Base-by-base conservation (phyloP, 495 filamentous ascomycete species). In the Podospora pseudopauciseta region DNA sequence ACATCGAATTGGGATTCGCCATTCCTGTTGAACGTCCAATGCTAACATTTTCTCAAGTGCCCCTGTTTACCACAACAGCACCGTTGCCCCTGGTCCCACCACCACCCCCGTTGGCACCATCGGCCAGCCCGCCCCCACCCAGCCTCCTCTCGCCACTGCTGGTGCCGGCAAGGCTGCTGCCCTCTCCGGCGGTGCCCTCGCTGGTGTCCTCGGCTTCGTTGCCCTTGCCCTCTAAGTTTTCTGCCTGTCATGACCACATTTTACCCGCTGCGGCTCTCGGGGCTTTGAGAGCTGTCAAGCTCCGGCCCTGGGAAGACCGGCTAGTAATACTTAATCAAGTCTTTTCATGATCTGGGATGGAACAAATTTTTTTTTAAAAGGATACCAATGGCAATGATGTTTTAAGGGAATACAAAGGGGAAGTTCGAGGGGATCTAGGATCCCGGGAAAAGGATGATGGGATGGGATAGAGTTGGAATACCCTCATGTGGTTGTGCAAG, bases 201-300 rank as follows among this genome's bases (percentile, higher is more conserved):
- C 88, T 72, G 89, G 86, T 81, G 81, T 93, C 74, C 86, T 93
- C 81, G 92, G 88, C 80, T 76, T 89, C 72, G 89, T 86, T 74
- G 91, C 89, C 75, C 86, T 87, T 80, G 74, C 91, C 75, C 87
- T 93, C 84, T 94, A 94, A 91, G 83, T 79, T 65, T 18, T 7
- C 68, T 58, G 34, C 54, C 3, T 44, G 44, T 56, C 60, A 64
- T 64, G 60, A 64, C 60, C 53, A 13, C 30, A 63, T 32, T 26
- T 32, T 28, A 39, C 30, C 30, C 61, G 39, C 39, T 49, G 15
- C 39, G 39, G 39, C 5, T 49, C 13, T 49, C 39, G 9, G 39
- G 39, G 39, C 13, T 49, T 49, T 49, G 39, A 49, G 39, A 16
- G 39, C 39, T 49, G 39, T 49, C 39, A 16, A 19, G 61, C 61